phyloP scores from a whole-genome alignment of 192 early-diverging fungal species.

The Mortierella antarctica region DNA sequence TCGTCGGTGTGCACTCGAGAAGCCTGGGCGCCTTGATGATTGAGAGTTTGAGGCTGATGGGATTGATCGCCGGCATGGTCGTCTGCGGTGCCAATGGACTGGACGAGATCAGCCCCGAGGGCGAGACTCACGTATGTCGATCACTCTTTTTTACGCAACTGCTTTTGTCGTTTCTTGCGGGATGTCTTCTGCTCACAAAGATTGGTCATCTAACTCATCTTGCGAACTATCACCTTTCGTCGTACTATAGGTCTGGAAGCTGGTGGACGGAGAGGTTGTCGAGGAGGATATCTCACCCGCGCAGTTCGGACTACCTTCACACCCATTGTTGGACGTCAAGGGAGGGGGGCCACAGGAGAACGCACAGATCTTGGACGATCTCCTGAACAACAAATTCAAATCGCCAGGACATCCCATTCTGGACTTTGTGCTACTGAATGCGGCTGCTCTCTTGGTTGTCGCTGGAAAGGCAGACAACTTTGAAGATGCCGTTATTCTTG shows the following conservation, averaged over 20 bases:
- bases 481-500: slow-evolving; percentile 81
- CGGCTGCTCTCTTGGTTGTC: slow-evolving; percentile 87
- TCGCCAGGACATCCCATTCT: slow-evolving; percentile 73
- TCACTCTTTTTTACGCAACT: neutral
- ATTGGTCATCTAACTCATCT: slow-evolving; percentile 1
- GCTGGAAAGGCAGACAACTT: slow-evolving; percentile 78
- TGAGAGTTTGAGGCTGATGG: slow-evolving; percentile 81
- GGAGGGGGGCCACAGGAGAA: slow-evolving; percentile 79
- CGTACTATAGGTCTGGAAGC: slow-evolving; percentile 73
- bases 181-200: neutral
- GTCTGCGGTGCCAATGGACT: slow-evolving; percentile 91
- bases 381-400: slow-evolving; percentile 75
- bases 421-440: slow-evolving; percentile 94
- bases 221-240: neutral
- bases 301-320: slow-evolving; percentile 88
- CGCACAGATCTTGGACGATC: slow-evolving; percentile 71
- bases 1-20: slow-evolving; percentile 93
- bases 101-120: slow-evolving; percentile 94
- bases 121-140: slow-evolving; percentile 78
- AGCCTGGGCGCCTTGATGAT: slow-evolving; percentile 84
- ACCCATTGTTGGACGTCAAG: slow-evolving; percentile 77
- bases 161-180: too few relatives aligned
- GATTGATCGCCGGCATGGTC: slow-evolving; percentile 86
- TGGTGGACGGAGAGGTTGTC: slow-evolving; percentile 70
- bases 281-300: slow-evolving; percentile 77